Conservation (phyloP, 2,329 filamentous ascomycete genomes). For the Pseudogymnoascus sp. region DNA sequence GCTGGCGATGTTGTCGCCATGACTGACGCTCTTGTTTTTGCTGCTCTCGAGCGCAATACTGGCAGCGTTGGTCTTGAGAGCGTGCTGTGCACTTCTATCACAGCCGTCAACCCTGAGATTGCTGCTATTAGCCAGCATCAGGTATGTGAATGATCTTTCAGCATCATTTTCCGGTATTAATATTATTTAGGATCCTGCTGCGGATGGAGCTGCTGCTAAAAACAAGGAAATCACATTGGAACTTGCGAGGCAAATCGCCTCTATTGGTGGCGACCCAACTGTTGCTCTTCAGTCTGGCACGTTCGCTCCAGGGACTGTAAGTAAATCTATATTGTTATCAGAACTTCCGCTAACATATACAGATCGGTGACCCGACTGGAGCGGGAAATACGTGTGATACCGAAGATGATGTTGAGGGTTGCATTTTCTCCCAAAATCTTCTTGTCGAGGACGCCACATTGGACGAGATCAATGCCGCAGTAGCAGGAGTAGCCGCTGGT, state of each 20-base stretch:
- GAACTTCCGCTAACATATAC: conserved; percentile 14
- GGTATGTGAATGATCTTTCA: not conserved
- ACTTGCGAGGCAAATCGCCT: conserved; percentile 50
- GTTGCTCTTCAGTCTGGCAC: conserved; percentile 53
- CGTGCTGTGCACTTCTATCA: conserved; percentile 46
- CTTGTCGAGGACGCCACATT: conserved; percentile 45
- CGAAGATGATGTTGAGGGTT: conserved; percentile 39
- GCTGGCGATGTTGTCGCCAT: conserved; percentile 43
- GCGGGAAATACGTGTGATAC: conserved; percentile 44
- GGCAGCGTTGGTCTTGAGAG: conserved; percentile 48
- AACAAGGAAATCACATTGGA: conserved; percentile 55
- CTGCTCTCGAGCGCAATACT: conserved; percentile 53
- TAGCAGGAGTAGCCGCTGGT: conserved; percentile 28
- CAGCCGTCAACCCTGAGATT: conserved; percentile 57
- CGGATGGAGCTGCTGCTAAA: conserved; percentile 42
- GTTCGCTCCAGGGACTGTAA: conserved; percentile 51
- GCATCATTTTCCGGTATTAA: not conserved
- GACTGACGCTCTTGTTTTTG: conserved; percentile 45
- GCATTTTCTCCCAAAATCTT: conserved; percentile 45
- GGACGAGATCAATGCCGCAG: conserved; percentile 43
- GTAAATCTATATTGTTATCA: conserved; percentile 24
- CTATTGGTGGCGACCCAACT: conserved; percentile 53
- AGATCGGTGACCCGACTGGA: conserved; percentile 35
- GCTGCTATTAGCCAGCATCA: conserved; percentile 53
- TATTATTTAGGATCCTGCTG: conserved; percentile 50